Evolutionary conservation across 257 asterid species (phyloP), one percentile per base, ranked within the genome.

Genomic region (Hygrophila difformis): DNA sequence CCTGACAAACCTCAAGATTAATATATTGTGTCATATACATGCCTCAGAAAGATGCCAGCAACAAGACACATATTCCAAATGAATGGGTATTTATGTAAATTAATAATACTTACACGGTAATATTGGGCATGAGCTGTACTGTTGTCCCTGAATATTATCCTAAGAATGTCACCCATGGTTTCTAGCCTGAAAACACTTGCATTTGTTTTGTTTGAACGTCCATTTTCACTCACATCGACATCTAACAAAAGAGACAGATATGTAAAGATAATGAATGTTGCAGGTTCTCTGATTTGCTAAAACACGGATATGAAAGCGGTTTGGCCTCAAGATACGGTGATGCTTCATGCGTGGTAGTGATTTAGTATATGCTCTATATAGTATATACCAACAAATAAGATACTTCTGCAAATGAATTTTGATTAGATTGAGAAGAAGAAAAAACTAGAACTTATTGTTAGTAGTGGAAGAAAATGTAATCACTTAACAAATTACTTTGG

Each of bases 91-190:
- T 24, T 40, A 23, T 24, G 26, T 17, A 51, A 28, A 57, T 17
- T 52, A 49, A 57, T 22, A 51, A 21, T 5, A 70, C 93, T 69
- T 69, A 89, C 98, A 37, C 92, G 88, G 61, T 89, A 89, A 63
- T 79, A 73, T 41, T 72, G 83, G 45, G 98, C 93, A 74, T 89
- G 98, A 40, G 73, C 51, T 66, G 69, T 72, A 42, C 60, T 56
- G 29, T 61, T 68, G 64, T 78, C 76, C 70, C 64, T 85, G 68
- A 82, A 89, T 65, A 89, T 73, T 57, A 78, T 53, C 51, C 69
- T 65, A 59, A 89, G 74, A 72, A 85, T 67, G 51, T 89, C 96
- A 2, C 84, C 86, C 80, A 89, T 67, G 76, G 75, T 82, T 63
- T 82, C 96, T 49, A 85, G 75, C 74, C 93, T 76, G 74, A 60